phyloP scores from a whole-genome alignment of 805 yeast species.

The Yarrowia yakushimensis region DNA sequence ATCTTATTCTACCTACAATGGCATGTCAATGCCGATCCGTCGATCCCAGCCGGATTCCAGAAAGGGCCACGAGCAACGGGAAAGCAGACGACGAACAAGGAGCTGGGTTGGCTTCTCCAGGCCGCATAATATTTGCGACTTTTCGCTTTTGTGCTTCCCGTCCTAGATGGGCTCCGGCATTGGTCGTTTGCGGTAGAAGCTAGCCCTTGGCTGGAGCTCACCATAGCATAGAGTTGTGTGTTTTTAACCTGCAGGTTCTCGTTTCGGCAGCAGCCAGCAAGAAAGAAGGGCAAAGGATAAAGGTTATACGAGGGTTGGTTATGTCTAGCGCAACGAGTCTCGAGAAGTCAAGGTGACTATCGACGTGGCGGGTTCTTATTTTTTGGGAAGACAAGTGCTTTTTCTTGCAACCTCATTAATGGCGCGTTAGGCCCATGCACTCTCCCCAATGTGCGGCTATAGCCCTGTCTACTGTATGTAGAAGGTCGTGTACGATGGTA shows the following conservation, averaged over 20 bases:
- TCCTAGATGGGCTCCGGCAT: neutral
- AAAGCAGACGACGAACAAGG: constrained; percentile 8
- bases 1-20: constrained; percentile 16
- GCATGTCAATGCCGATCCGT: constrained; percentile 12
- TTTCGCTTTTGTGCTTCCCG: neutral
- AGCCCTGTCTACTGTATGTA: constrained; percentile 1
- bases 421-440: neutral
- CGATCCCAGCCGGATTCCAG: constrained; percentile 2
- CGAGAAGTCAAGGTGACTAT: too few relatives aligned
- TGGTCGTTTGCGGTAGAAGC: neutral
- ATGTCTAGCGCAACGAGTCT: too few relatives aligned
- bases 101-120: neutral
- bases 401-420: neutral
- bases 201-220: neutral
- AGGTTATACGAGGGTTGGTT: neutral
- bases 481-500: constrained; percentile 7
- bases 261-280: neutral
- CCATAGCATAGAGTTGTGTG: neutral
- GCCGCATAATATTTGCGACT: neutral
- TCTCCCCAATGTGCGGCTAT: neutral
- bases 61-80: constrained; percentile 7
- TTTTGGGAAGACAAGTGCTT: too few relatives aligned
- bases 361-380: too few relatives aligned
- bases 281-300: constrained; percentile 5
- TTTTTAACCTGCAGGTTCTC: constrained; percentile 1